Conservation (phyloP, 1,139 yeast genomes). For the Yamadazyma sp. region DNA sequence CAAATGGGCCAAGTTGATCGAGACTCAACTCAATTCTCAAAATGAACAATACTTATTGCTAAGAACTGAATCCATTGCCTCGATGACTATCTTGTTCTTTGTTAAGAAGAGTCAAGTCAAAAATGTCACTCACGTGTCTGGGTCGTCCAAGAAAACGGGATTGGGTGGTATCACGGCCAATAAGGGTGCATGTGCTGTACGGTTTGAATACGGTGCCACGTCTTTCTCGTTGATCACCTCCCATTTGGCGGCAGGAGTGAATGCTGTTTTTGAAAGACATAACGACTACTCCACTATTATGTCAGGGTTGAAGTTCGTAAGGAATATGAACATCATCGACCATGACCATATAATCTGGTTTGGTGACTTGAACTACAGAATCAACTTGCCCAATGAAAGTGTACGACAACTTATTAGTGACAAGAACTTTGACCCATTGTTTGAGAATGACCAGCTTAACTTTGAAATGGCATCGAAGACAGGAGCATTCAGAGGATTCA, state of each 20-base stretch:
- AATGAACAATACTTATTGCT: conserved; percentile 37
- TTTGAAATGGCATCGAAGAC: conserved; percentile 63
- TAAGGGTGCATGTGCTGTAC: conserved; percentile 88
- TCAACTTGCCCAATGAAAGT: conserved; percentile 70
- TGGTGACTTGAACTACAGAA: conserved; percentile 93
- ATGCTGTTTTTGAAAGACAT: conserved; percentile 81
- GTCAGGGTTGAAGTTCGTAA: conserved; percentile 73
- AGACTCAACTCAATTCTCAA: conserved; percentile 52
- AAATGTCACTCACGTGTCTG: conserved; percentile 72
- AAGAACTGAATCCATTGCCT: conserved; percentile 45
- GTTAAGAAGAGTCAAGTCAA: conserved; percentile 49
- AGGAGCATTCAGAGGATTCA: conserved; percentile 84
- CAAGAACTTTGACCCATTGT: conserved; percentile 50
- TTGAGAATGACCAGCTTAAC: conserved; percentile 78
- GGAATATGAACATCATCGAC: conserved; percentile 68
- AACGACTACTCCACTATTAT: conserved; percentile 83
- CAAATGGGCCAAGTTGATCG: conserved; percentile 62
- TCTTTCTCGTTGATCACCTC: conserved; percentile 83
- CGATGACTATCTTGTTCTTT: conserved; percentile 42
- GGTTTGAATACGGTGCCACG: conserved; percentile 75
- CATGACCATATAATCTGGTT: conserved; percentile 91
- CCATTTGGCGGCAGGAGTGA: conserved; percentile 91
- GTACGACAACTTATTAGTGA: conserved; percentile 59
- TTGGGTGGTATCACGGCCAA: conserved; percentile 91
- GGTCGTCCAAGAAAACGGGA: conserved; percentile 83